Percentiles rank a stretch among this genome's conserved stretches.
phyloP scores from a whole-genome alignment of 169 alveolate species.

The Neospora caninum region DNA sequence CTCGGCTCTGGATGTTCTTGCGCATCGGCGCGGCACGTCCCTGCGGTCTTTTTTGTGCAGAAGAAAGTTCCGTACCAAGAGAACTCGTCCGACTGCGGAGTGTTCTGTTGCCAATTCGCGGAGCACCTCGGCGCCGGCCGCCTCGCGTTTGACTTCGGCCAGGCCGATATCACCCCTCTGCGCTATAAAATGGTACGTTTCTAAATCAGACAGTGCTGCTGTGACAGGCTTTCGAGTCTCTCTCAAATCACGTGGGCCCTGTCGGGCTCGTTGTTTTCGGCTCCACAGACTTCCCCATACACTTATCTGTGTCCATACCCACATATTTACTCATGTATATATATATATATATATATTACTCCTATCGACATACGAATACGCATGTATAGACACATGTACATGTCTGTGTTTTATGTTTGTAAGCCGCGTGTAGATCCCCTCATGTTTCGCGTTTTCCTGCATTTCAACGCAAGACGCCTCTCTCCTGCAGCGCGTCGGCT shows the following conservation, averaged over 20 bases:
- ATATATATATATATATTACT: not conserved
- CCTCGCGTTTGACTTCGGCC: constrained; percentile 81
- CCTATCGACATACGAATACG: not conserved
- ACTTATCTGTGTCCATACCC: not conserved
- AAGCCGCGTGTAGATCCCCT: too few species aligned
- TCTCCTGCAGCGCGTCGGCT: too few species aligned
- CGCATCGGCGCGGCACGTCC: not conserved
- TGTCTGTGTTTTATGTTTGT: too few species aligned
- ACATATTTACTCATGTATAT: not conserved
- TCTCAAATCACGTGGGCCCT: not conserved
- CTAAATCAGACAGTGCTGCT: not conserved
- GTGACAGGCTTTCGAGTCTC: not conserved
- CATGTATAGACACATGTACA: not conserved
- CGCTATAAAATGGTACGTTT: constrained; percentile 75
- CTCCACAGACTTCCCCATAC: not conserved
- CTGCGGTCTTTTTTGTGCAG: not conserved
- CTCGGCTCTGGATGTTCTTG: not conserved
- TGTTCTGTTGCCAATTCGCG: constrained; percentile 55
- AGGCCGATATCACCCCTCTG: constrained; percentile 73
- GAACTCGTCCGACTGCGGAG: constrained; percentile 55
- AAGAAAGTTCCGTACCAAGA: constrained; percentile 53
- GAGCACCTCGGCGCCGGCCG: constrained; percentile 52
- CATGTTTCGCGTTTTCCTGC: too few species aligned
- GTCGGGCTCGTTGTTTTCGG: not conserved
- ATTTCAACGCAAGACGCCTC: too few species aligned